These are phyloP conservation scores for Raddia distichophylla DNA, from an alignment of 176 grass and related monocot genomes.

Conservation along the genomic window DNA sequence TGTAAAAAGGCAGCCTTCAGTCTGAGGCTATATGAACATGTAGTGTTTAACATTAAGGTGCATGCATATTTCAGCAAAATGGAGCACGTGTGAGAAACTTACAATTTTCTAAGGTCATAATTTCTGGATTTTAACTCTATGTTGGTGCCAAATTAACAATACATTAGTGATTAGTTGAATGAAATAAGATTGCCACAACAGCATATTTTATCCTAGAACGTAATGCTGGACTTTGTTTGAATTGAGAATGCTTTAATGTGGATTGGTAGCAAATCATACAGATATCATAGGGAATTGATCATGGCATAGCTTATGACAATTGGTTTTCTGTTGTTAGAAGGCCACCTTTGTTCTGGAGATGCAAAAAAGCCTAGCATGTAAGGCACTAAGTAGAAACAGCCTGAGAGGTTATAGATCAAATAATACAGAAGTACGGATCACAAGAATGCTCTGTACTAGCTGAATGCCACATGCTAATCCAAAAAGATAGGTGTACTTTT, in stretches of 20 bases:
- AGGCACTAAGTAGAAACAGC: background rate
- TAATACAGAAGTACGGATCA: background rate
- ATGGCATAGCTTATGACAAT: background rate
- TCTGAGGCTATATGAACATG: background rate
- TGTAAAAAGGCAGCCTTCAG: background rate
- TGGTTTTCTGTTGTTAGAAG: background rate
- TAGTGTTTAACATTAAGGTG: background rate
- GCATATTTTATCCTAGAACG: background rate
- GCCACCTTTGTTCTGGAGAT: background rate
- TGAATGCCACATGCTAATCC: background rate
- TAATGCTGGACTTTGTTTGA: background rate
- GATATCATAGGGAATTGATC: background rate
- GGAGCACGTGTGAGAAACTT: background rate
- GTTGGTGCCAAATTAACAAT: background rate
- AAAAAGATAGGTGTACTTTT: background rate
- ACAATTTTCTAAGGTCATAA: background rate
- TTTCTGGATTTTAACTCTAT: background rate
- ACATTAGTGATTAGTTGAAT: conserved; percentile 21
- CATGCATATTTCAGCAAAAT: background rate
- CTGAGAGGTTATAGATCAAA: background rate
- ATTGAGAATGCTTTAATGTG: background rate
- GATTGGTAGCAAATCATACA: background rate
- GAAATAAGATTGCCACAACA: background rate
- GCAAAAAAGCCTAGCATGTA: background rate
- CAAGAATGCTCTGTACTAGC: background rate